These are phyloP conservation scores for Lactarius pseudohatsudake DNA, from an alignment of 768 basidiomycete genomes.

Conservation along the genomic window DNA sequence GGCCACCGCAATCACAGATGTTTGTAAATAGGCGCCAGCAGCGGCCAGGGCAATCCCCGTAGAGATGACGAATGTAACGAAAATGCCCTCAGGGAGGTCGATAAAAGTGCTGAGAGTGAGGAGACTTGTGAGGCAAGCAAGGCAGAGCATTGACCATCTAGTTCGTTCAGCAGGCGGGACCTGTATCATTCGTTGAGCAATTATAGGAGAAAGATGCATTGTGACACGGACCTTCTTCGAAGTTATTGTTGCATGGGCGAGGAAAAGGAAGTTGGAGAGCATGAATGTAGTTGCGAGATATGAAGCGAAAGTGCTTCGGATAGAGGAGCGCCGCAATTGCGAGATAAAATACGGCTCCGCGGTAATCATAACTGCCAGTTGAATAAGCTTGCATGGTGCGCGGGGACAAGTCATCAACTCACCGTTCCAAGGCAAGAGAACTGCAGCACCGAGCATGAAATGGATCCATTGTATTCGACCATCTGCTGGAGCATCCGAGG, in stretches of 20 bases:
- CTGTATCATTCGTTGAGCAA: conserved; percentile 38
- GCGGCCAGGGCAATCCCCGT: conserved; percentile 59
- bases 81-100: conserved; percentile 49
- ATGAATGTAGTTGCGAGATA: conserved; percentile 52
- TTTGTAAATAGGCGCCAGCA: conserved; percentile 73
- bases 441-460: conserved; percentile 74
- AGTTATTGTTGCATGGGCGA: conserved; percentile 72
- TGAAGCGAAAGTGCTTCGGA: conserved; percentile 50
- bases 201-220: not conserved
- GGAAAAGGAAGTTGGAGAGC: conserved; percentile 61
- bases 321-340: conserved; percentile 57
- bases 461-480: conserved; percentile 58
- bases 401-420: conserved; percentile 29
- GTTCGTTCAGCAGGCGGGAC: conserved; percentile 59
- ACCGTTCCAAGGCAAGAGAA: conserved; percentile 92
- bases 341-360: conserved; percentile 80
- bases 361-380: conserved; percentile 75
- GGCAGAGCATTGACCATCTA: conserved; percentile 48
- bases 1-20: conserved; percentile 75
- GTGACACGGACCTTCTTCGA: conserved; percentile 51
- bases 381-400: conserved; percentile 6
- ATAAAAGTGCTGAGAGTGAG: conserved; percentile 69
- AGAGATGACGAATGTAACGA: conserved; percentile 65
- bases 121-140: conserved; percentile 54
- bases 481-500: conserved; percentile 37